These are phyloP conservation scores for Myriosclerotinia duriaeana DNA, from an alignment of 2,329 filamentous ascomycete species.

Conservation along the genomic window DNA sequence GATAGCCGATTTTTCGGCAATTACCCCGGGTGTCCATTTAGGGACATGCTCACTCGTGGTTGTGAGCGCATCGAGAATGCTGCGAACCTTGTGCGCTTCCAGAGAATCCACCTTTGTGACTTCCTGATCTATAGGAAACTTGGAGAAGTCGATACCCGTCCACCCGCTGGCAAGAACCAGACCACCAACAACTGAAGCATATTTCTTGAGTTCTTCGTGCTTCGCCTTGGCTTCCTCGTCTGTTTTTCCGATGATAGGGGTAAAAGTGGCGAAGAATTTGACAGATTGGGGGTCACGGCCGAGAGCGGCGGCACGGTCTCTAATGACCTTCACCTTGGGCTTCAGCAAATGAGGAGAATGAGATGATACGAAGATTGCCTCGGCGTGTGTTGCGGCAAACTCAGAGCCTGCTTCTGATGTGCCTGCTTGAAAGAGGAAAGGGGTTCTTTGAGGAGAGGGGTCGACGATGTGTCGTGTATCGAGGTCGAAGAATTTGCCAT, in stretches of 20 bases:
- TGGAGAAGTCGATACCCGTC: conserved; percentile 43
- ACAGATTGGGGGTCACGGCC: conserved; percentile 60
- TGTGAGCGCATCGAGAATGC: conserved; percentile 50
- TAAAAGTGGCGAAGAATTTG: conserved; percentile 66
- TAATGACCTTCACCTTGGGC: conserved; percentile 38
- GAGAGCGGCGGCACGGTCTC: conserved; percentile 54
- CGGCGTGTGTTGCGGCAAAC: conserved; percentile 68
- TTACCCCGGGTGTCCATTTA: conserved; percentile 67
- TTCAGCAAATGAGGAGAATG: conserved; percentile 60
- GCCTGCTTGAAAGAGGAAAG: conserved; percentile 68
- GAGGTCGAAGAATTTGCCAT: conserved; percentile 61
- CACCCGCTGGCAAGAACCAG: background rate
- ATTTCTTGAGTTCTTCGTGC: conserved; percentile 48
- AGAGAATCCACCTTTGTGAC: conserved; percentile 55
- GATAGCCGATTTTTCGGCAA: conserved; percentile 66
- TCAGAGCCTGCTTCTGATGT: conserved; percentile 60
- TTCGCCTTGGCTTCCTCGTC: conserved; percentile 66
- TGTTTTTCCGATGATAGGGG: conserved; percentile 63
- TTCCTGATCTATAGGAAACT: conserved; percentile 57
- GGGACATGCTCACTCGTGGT: conserved; percentile 50
- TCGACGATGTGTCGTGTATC: conserved; percentile 64
- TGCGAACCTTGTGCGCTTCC: conserved; percentile 53
- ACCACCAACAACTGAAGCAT: background rate
- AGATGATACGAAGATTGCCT: conserved; percentile 67
- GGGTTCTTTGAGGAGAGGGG: conserved; percentile 66